phyloP scores from a whole-genome alignment of 1,284 basidiomycete genomes.

The Marasmius oreades region DNA sequence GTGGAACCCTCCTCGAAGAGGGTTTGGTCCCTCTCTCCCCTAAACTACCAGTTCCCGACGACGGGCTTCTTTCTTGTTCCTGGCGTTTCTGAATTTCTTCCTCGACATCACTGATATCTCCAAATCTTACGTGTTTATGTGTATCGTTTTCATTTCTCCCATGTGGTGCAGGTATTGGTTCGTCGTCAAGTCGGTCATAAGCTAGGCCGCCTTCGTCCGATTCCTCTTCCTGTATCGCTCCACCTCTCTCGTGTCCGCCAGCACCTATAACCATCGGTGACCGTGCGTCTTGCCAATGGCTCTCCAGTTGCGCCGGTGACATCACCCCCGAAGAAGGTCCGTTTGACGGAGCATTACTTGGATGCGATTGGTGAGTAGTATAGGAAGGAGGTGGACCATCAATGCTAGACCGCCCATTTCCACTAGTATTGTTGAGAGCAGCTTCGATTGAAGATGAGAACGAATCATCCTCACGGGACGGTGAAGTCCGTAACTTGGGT shows the following conservation, averaged over 20 bases:
- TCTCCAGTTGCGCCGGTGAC: slow-evolving; percentile 6
- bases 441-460: slow-evolving; percentile 52
- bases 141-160: slow-evolving; percentile 23
- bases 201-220: slow-evolving; percentile 27
- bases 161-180: slow-evolving; percentile 11
- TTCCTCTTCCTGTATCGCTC: neutral
- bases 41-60: slow-evolving; percentile 16
- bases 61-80: slow-evolving; percentile 6
- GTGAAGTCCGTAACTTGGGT: slow-evolving; percentile 17
- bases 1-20: slow-evolving; percentile 26
- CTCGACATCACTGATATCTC: slow-evolving; percentile 31
- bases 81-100: slow-evolving; percentile 24
- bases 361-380: slow-evolving; percentile 6
- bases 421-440: slow-evolving; percentile 35
- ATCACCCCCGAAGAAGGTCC: slow-evolving; percentile 14
- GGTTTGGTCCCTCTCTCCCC: slow-evolving; percentile 24
- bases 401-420: slow-evolving; percentile 15
- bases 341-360: neutral
- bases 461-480: slow-evolving; percentile 32
- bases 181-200: slow-evolving; percentile 35
- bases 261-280: slow-evolving; percentile 1
- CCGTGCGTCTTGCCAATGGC: slow-evolving; percentile 6
- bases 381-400: slow-evolving; percentile 16
- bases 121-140: slow-evolving; percentile 35
- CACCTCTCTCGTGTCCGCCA: neutral